A percentile compares a stretch with the other conserved stretches of the same genome.
phyloP scores from a whole-genome alignment of 768 basidiomycete genomes.

The Agrocybe praecox region DNA sequence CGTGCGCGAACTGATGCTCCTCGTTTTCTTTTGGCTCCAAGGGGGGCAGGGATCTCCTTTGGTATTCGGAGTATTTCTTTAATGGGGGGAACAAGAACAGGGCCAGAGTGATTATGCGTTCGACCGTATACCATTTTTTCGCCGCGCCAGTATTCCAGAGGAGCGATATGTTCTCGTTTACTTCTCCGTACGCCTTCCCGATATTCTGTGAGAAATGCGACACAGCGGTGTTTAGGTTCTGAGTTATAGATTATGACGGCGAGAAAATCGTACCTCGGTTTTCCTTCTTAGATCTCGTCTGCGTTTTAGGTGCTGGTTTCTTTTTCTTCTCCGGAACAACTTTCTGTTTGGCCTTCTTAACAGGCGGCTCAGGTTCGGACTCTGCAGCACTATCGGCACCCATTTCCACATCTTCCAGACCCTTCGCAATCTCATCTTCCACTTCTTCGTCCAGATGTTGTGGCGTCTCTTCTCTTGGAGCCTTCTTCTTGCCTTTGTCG shows the following conservation, averaged over 20 bases:
- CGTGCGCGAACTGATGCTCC: conserved; percentile 37
- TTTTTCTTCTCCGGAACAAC: conserved; percentile 20
- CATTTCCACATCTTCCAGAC: conserved; percentile 38
- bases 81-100: conserved; percentile 65
- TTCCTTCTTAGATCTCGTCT: conserved; percentile 39
- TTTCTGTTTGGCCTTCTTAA: conserved; percentile 39
- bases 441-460: conserved; percentile 33
- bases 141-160: conserved; percentile 91
- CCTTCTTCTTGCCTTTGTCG: conserved; percentile 42
- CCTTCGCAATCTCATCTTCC: conserved; percentile 46
- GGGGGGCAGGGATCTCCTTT: conserved; percentile 35
- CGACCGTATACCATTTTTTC: conserved; percentile 87
- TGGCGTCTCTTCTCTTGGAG: conserved; percentile 10
- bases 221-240: not conserved
- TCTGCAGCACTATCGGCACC: conserved; percentile 33
- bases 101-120: conserved; percentile 30
- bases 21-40: conserved; percentile 37
- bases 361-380: conserved; percentile 31
- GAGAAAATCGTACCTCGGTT: conserved; percentile 36
- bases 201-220: conserved; percentile 25
- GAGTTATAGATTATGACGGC: not conserved
- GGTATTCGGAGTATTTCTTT: conserved; percentile 67
- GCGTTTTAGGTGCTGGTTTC: conserved; percentile 20
- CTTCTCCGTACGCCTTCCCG: conserved; percentile 71
- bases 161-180: conserved; percentile 64